phyloP scores from a whole-genome alignment of 2,329 filamentous ascomycete genomes.

The Cladophialophora chaetospira region DNA sequence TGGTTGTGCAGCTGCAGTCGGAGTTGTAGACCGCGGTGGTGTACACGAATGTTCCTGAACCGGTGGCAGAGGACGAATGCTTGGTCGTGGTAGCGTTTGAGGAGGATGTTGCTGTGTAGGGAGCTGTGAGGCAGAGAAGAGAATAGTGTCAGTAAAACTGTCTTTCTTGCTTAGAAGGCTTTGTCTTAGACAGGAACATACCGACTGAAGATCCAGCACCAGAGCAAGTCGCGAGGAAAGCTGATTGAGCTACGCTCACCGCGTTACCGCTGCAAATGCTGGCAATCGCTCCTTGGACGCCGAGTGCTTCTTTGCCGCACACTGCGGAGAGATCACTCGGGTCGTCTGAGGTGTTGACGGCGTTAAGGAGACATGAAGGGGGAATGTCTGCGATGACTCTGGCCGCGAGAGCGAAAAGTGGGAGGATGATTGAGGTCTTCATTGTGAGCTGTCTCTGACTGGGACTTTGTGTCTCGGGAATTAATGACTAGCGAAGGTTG shows the following conservation, averaged over 20 bases:
- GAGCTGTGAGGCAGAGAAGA: conserved; percentile 23
- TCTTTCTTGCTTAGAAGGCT: background rate
- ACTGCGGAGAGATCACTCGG: conserved; percentile 44
- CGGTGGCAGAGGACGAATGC: conserved; percentile 26
- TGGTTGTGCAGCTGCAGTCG: conserved; percentile 28
- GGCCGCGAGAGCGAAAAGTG: conserved; percentile 44
- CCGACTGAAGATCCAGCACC: conserved; percentile 45
- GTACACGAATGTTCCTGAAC: conserved; percentile 27
- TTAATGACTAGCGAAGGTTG: background rate
- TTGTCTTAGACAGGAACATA: too few species aligned
- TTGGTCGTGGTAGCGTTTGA: conserved; percentile 29
- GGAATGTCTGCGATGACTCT: conserved; percentile 49
- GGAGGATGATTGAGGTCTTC: conserved; percentile 42
- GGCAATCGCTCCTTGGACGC: conserved; percentile 42
- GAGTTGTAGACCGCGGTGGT: conserved; percentile 34
- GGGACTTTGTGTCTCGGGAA: background rate
- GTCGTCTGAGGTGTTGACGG: conserved; percentile 46
- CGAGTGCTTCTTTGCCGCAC: conserved; percentile 41
- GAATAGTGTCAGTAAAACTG: background rate
- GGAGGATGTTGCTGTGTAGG: conserved; percentile 37
- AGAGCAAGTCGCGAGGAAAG: conserved; percentile 44
- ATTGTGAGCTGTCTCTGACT: conserved; percentile 16
- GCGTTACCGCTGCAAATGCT: conserved; percentile 39
- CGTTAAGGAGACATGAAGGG: conserved; percentile 54
- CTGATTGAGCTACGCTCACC: conserved; percentile 39